A percentile compares a stretch with the other conserved stretches of the same genome.
These are phyloP conservation scores for Astrephomene gubernaculifera DNA, from an alignment of 139 green algal genomes.

Conservation along the genomic window DNA sequence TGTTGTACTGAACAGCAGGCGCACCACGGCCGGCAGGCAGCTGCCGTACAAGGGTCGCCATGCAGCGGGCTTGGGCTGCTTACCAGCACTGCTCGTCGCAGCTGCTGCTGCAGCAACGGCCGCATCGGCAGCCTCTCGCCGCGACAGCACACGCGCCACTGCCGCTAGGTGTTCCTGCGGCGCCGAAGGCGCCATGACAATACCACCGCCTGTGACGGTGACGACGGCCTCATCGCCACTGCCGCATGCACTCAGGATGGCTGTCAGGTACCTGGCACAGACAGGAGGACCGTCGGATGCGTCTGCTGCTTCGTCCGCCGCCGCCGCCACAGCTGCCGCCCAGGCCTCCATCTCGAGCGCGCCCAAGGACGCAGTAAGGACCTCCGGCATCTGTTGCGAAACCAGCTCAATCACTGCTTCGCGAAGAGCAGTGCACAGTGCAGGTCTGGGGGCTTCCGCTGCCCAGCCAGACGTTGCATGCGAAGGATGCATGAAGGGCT, in stretches of 20 bases:
- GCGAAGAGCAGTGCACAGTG: not conserved
- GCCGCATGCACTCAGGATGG: not conserved
- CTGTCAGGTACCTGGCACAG: not conserved
- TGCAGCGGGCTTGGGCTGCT: not conserved
- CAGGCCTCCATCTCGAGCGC: not conserved
- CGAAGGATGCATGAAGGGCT: too few species aligned
- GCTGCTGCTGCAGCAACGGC: not conserved
- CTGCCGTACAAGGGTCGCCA: not conserved
- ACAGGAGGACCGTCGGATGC: too few species aligned
- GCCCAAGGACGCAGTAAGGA: not conserved
- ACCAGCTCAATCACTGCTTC: not conserved
- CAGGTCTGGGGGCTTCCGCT: not conserved
- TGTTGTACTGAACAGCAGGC: not conserved
- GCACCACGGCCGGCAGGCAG: conserved; percentile 4
- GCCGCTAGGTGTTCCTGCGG: not conserved
- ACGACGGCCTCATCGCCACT: too few species aligned
- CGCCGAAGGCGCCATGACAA: too few species aligned
- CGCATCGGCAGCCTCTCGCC: not conserved
- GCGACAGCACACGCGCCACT: not conserved
- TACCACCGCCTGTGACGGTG: too few species aligned
- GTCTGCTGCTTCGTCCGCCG: not conserved
- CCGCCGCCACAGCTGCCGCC: not conserved
- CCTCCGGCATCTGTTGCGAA: not conserved
- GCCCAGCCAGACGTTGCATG: too few species aligned
- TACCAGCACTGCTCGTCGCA: not conserved